phyloP scores from a whole-genome alignment of 176 grass and related monocot genomes.

The Saccharum spontaneum region DNA sequence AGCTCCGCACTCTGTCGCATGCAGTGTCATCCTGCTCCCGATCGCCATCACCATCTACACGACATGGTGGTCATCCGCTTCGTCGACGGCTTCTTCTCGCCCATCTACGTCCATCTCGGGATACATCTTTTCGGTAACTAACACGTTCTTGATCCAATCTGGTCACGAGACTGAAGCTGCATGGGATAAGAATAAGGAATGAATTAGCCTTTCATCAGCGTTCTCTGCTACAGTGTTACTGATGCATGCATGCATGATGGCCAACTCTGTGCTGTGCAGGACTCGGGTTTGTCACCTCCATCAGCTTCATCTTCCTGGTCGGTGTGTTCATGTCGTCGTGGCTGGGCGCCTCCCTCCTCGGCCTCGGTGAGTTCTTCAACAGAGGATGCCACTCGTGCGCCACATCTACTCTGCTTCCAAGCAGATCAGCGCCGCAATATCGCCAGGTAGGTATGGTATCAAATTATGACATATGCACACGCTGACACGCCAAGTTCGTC shows the following conservation, averaged over 20 bases:
- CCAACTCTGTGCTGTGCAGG: constrained; percentile 21
- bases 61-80: constrained; percentile 79
- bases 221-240: background rate
- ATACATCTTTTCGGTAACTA: constrained; percentile 64
- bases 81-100: constrained; percentile 83
- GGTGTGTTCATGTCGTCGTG: constrained; percentile 81
- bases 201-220: too few relatives aligned
- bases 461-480: too few relatives aligned
- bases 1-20: background rate
- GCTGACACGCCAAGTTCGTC: background rate
- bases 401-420: constrained; percentile 76
- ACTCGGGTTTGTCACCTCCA: constrained; percentile 66
- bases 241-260: background rate
- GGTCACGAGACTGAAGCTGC: too few relatives aligned
- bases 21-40: constrained; percentile 73
- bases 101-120: constrained; percentile 72
- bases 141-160: background rate
- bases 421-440: constrained; percentile 73
- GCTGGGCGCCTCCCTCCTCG: constrained; percentile 66
- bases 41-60: constrained; percentile 80
- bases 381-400: constrained; percentile 71
- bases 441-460: constrained; percentile 41
- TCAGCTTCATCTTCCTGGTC: constrained; percentile 74
- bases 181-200: too few relatives aligned
- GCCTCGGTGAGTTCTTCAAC: constrained; percentile 71